Evolutionary conservation across 2,329 filamentous ascomycete genomes (phyloP).

Genomic region (Trichoderma atroviride): DNA sequence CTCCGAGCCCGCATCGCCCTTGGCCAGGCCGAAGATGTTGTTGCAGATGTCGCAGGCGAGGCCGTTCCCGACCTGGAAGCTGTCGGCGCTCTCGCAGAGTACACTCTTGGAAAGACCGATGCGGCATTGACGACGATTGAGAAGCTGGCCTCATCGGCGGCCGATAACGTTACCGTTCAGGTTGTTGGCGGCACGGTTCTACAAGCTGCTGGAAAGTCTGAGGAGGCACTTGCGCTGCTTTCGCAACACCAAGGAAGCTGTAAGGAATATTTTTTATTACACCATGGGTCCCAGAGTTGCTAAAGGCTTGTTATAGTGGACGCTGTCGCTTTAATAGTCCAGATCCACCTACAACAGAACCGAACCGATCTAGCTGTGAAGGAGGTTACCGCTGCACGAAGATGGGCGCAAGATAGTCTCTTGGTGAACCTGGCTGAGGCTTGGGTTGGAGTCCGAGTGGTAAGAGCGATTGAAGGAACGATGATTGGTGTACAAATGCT

Average conservation of each 20-base stretch:
- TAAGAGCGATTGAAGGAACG: constrained; percentile 43
- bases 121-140: constrained; percentile 66
- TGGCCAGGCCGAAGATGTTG: constrained; percentile 73
- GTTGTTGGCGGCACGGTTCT: constrained; percentile 80
- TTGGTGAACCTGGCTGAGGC: constrained; percentile 93
- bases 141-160: constrained; percentile 65
- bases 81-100: constrained; percentile 74
- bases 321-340: constrained; percentile 83
- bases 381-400: constrained; percentile 81
- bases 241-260: constrained; percentile 83
- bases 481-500: constrained; percentile 29
- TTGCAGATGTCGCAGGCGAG: constrained; percentile 67
- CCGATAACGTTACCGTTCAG: constrained; percentile 80
- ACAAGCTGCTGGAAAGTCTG: constrained; percentile 76
- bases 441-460: constrained; percentile 88
- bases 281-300: neutral
- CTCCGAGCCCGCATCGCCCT: constrained; percentile 83
- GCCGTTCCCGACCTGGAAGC: constrained; percentile 73
- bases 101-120: constrained; percentile 60
- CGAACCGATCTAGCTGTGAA: constrained; percentile 87
- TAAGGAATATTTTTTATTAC: constrained; percentile 46
- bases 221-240: constrained; percentile 80
- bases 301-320: constrained; percentile 52
- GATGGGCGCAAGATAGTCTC: constrained; percentile 94
- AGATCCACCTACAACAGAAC: constrained; percentile 92